Conservation (phyloP, 352 stramenopile genomes). For the Pythium dissimile region DNA sequence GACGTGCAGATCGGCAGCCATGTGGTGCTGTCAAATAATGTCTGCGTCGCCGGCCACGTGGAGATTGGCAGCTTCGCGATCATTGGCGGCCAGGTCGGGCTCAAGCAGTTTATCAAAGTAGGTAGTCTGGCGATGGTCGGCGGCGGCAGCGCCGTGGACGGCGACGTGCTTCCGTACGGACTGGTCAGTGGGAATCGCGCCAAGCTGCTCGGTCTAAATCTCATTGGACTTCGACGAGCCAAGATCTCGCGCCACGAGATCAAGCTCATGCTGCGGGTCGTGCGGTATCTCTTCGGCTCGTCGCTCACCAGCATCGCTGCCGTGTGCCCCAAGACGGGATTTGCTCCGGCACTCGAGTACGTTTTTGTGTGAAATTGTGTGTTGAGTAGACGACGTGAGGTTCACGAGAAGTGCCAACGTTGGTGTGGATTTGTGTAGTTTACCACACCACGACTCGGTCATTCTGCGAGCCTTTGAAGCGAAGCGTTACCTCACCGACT, state of each 20-base stretch:
- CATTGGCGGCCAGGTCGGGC: conserved; percentile 68
- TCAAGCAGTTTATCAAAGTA: conserved; percentile 77
- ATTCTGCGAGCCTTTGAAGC: conserved; percentile 50
- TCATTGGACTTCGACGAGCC: conserved; percentile 64
- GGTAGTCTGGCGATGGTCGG: conserved; percentile 75
- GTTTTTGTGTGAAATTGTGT: too few species aligned
- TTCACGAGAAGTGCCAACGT: background rate
- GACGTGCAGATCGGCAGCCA: conserved; percentile 58
- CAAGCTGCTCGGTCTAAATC: conserved; percentile 72
- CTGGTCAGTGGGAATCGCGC: conserved; percentile 71
- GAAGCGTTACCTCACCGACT: conserved; percentile 39
- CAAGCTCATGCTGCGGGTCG: conserved; percentile 73
- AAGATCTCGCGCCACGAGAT: conserved; percentile 61
- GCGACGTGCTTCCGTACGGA: conserved; percentile 77
- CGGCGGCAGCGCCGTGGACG: conserved; percentile 77
- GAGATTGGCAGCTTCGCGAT: conserved; percentile 71
- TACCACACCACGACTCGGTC: conserved; percentile 49
- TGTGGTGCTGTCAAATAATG: conserved; percentile 81
- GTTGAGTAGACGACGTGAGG: background rate
- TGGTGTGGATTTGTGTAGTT: conserved; percentile 28
- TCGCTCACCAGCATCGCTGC: conserved; percentile 30
- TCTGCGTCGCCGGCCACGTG: conserved; percentile 78
- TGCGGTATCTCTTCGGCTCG: conserved; percentile 73
- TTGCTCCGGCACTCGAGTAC: conserved; percentile 71
- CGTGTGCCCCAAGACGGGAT: conserved; percentile 47